Conservation (phyloP, 78 protist species). For the Dictyostelium firmibasis region DNA sequence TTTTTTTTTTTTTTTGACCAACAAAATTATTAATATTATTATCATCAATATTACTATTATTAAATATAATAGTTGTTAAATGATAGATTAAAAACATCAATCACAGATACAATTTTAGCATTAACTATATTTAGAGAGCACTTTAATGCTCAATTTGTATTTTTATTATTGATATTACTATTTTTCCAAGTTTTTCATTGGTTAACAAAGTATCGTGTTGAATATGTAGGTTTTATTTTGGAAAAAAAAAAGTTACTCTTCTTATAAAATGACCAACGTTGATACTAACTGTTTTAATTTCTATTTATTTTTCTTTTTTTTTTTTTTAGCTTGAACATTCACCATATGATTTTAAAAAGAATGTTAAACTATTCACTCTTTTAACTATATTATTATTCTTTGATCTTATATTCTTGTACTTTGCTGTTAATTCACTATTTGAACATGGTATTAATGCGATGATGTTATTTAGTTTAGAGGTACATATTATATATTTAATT, state of each 20-base stretch:
- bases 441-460: constrained; percentile 82
- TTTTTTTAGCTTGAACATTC: constrained; percentile 84
- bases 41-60: background rate
- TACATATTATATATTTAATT: background rate
- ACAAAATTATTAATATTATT: background rate
- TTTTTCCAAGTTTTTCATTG: constrained; percentile 92
- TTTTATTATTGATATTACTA: constrained; percentile 80
- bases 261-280: background rate
- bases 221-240: constrained; percentile 74
- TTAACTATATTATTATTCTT: constrained; percentile 28
- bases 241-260: too few relatives aligned
- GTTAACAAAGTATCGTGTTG: constrained; percentile 90
- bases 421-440: constrained; percentile 9
- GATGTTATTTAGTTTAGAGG: constrained; percentile 91
- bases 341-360: constrained; percentile 65
- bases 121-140: constrained; percentile 94
- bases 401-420: constrained; percentile 56
- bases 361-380: constrained; percentile 67
- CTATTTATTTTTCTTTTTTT: background rate
- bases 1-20: background rate
- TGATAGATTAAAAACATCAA: constrained; percentile 86
- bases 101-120: constrained; percentile 93
- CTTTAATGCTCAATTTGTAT: constrained; percentile 80
- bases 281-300: background rate
- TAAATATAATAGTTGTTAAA: constrained; percentile 25